phyloP scores from a whole-genome alignment of 257 asterid genomes.

The Solanum peruvianum region DNA sequence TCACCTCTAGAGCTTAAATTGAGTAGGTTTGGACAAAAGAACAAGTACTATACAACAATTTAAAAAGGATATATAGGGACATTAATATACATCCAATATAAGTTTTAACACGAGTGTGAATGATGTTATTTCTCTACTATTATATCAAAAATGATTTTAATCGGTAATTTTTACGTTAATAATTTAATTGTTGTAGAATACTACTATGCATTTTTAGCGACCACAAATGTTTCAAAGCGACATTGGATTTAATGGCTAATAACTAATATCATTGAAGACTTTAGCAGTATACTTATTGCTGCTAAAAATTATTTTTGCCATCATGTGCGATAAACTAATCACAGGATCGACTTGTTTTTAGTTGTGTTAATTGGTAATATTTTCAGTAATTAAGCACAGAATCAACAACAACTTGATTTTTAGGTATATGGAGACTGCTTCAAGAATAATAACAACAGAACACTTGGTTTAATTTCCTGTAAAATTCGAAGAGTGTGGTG shows the following conservation, averaged over 20 bases:
- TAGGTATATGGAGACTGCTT: background rate
- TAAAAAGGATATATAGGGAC: background rate
- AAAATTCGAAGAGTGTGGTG: background rate
- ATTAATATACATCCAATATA: background rate
- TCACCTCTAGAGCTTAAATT: background rate
- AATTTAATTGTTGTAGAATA: too few relatives aligned
- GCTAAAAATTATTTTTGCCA: too few relatives aligned
- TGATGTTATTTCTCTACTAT: background rate
- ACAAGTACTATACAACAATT: background rate
- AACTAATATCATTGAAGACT: background rate
- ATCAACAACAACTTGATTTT: too few relatives aligned
- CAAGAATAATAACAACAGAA: background rate
- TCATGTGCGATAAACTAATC: background rate
- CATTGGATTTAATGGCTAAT: too few relatives aligned
- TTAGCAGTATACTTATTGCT: too few relatives aligned
- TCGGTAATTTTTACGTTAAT: rapidly evolving
- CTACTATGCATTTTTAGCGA: too few relatives aligned
- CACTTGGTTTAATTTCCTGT: background rate
- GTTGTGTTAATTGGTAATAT: background rate
- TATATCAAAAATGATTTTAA: too few relatives aligned
- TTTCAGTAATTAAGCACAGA: too few relatives aligned
- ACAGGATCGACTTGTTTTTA: background rate
- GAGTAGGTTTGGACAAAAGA: background rate
- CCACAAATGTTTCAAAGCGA: background rate
- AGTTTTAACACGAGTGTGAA: background rate